These are phyloP conservation scores for Arabidopsis arenosa DNA, from an alignment of 345 rosid species.

Conservation along the genomic window DNA sequence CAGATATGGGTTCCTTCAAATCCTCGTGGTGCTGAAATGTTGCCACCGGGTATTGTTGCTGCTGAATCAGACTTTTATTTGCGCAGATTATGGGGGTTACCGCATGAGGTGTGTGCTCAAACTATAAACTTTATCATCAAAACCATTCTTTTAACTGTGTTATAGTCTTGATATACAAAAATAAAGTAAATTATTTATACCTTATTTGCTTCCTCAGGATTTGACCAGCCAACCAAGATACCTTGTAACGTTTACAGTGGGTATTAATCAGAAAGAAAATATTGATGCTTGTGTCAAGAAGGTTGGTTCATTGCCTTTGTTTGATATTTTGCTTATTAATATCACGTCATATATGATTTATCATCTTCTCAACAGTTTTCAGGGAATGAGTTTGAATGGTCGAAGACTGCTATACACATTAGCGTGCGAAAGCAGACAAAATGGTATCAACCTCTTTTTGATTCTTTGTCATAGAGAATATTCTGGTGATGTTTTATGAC, in stretches of 20 bases:
- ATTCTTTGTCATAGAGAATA: too few species aligned
- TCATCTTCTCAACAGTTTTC: conserved; percentile 69
- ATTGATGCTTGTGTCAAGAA: conserved; percentile 87
- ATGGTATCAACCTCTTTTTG: too few species aligned
- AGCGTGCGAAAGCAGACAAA: conserved; percentile 87
- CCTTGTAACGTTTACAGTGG: conserved; percentile 94
- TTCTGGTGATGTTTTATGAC: too few species aligned
- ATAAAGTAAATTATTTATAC: too few species aligned
- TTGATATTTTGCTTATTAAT: conserved; percentile 9
- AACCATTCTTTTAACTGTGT: conserved; percentile 2
- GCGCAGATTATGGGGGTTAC: conserved; percentile 93
- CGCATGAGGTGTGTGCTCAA: conserved; percentile 70
- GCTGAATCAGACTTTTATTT: conserved; percentile 86
- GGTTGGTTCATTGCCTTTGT: conserved; percentile 52
- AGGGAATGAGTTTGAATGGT: conserved; percentile 99
- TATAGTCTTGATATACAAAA: too few species aligned
- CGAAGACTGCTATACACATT: conserved; percentile 89
- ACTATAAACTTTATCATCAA: conserved; percentile 3
- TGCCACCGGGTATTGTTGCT: conserved; percentile 82
- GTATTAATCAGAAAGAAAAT: conserved; percentile 70
- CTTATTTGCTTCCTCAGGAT: conserved; percentile 63
- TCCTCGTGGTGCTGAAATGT: conserved; percentile 93
- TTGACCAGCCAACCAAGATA: conserved; percentile 68
- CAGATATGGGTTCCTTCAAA: conserved; percentile 98
- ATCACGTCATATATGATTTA: conserved; percentile 28